Base-by-base conservation (phyloP, 2,329 filamentous ascomycete genomes). In the Fusarium coffeatum region DNA sequence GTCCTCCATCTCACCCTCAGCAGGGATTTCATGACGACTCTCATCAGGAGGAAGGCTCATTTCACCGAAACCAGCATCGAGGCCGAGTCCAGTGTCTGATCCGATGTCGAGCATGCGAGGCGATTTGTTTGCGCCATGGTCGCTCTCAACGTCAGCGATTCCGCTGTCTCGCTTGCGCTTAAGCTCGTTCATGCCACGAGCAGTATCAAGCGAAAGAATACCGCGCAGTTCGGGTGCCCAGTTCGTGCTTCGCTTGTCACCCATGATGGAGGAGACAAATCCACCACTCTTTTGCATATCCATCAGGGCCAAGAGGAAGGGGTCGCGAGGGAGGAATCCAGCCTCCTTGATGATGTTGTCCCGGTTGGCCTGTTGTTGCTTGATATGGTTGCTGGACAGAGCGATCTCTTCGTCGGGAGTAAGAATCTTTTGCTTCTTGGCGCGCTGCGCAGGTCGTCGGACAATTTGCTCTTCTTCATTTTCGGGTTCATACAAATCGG, bases 161-260 rank as follows among this genome's bases (percentile, higher is more conserved):
- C 92, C 94, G 74, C 91, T 94, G 76, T 97, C 94, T 28, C 96
- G 90, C 86, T 99, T 99, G 63, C 96, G 89, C 87, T 98, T 99
- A 58, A 95, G 86, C 66, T 97, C 93, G 61, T 90, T 91, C 43
- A 90, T 87, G 60, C 89, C 89, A 66, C 90, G 90, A 18, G 97
- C 87, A 16, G 93, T 87, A 70, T 97, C 93, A 43, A 98, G 84
- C 3, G 94, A 97, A n/a, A 98, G 84, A 74, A 99, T 89, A n/a
- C 92, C 93, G 64, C 93, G 91, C 22, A 99, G 86, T 81, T 99
- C 96, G 1, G 95, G 95, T 6, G 95, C 95, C 94, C 94, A 98
- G 43, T 88, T 89, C 71, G 88, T 87, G 72, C 90, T 90, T 68
- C 92, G 89, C 40, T 90, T 92, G 66, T 94, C 93, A 55, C 92